These are phyloP conservation scores for Coprinellus micaceus DNA, from an alignment of 768 basidiomycete species.

Conservation along the genomic window DNA sequence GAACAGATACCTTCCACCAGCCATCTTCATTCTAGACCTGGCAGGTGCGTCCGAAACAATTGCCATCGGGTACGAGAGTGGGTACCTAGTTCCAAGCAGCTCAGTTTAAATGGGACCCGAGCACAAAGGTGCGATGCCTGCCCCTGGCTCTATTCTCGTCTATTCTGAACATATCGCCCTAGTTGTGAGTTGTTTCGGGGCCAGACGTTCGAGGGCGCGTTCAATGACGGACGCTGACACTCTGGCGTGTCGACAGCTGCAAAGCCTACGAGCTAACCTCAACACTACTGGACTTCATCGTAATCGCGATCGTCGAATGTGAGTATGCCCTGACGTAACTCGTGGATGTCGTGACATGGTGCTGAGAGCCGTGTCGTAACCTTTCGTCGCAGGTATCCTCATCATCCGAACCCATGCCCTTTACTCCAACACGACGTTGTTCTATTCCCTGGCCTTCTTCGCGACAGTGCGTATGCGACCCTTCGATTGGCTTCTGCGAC, in stretches of 20 bases:
- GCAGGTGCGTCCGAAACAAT: slow-evolving; percentile 13
- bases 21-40: slow-evolving; percentile 18
- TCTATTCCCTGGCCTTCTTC: slow-evolving; percentile 12
- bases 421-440: slow-evolving; percentile 18
- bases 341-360: too few species aligned
- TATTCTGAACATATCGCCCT: not conserved
- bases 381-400: slow-evolving; percentile 17
- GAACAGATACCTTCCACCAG: slow-evolving; percentile 23
- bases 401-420: slow-evolving; percentile 26
- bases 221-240: not conserved
- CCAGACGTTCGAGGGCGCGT: too few species aligned
- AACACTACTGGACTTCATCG: slow-evolving; percentile 20
- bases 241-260: slow-evolving; percentile 15
- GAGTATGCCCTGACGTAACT: not conserved
- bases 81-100: slow-evolving; percentile 4
- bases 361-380: not conserved
- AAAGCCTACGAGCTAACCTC: slow-evolving; percentile 20
- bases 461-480: slow-evolving; percentile 16
- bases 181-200: slow-evolving; percentile 15
- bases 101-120: slow-evolving; percentile 18
- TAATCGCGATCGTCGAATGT: slow-evolving; percentile 22
- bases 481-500: not conserved
- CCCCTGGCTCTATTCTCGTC: not conserved
- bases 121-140: slow-evolving; percentile 12
- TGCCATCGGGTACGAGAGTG: too few species aligned